Evolutionary conservation across 495 filamentous ascomycete species (phyloP), one percentile per base, ranked within the genome.

Genomic region (Bryoglossum gracile): DNA sequence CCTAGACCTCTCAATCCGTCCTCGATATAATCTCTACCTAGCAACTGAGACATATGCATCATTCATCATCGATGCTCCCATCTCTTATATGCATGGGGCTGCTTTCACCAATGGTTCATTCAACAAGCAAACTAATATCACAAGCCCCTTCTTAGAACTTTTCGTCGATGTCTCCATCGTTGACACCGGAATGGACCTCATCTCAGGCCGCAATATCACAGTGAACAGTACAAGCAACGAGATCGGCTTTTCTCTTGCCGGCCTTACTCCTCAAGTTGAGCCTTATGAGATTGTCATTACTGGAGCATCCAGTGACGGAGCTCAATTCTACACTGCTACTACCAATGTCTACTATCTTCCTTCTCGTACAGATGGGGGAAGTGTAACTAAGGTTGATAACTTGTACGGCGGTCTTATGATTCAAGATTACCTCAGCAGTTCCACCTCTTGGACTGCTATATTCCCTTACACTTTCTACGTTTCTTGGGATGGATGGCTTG

Each of bases 401-500:
- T 58, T 82, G 3, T 69, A 74, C 44, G 78, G 80, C 19, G 78
- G 73, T 0, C 50, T 84, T 8, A 52, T 67, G 8, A 67, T 76
- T 22, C 40, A 54, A 13, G 73, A 68, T 60, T 61, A 55, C 19
- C 38, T 43, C n/a, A 43, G 25, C 10, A 51, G 44, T 25, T 35
- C 39, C 8, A 43, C 48, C 1, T 24, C 39, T 18, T 51, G 40
- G 39, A 43, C 38, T 19, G 68, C 78, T 0, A 45, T 84, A 8
- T 61, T 84, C 16, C 76, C 82, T 14, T 84, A 80, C 56, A 77
- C 78, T 23, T 86, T 76, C 65, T 86, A 82, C 59, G 71, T 74
- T 0, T 67, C 68, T 25, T 81, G 78, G 54, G 72, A 75, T 30
- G 47, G 47, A 3, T 50, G 39, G 52, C 77, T 80, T 41, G 66